These are phyloP conservation scores for Lathyrus tuberosus DNA, from an alignment of 306 rosid genomes.

Conservation along the genomic window DNA sequence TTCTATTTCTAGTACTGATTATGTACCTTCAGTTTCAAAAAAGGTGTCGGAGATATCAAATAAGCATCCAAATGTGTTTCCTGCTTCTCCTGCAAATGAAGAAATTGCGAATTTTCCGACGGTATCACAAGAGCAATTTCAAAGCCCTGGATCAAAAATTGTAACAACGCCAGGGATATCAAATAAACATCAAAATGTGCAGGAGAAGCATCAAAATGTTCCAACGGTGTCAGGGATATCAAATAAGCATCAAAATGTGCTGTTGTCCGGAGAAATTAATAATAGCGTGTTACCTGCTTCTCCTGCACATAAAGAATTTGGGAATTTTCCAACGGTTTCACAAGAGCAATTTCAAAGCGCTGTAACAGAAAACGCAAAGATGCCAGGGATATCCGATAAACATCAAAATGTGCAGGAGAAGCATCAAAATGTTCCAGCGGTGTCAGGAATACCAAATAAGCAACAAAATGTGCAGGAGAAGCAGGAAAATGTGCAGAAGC, in stretches of 20 bases:
- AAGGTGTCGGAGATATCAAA: conserved; percentile 51
- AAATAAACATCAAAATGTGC: no score
- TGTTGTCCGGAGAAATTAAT: conserved; percentile 55
- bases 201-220: no score
- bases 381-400: neutral
- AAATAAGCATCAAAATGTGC: conserved; percentile 47
- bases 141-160: conserved; percentile 44
- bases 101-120: conserved; percentile 44
- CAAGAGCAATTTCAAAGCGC: conserved; percentile 51
- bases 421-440: no score
- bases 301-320: conserved; percentile 50
- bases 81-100: conserved; percentile 46
- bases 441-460: conserved; percentile 38
- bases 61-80: conserved; percentile 46
- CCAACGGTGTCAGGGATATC: conserved; percentile 45
- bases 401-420: no score
- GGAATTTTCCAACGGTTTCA: conserved; percentile 39
- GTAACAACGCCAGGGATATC: conserved; percentile 20
- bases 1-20: conserved; percentile 69
- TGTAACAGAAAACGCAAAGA: conserved; percentile 41
- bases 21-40: conserved; percentile 53
- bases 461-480: conserved; percentile 44
- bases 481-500: conserved; percentile 44
- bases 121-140: conserved; percentile 51
- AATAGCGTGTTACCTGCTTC: conserved; percentile 43